Evolutionary conservation across 768 basidiomycete genomes (phyloP).

Genomic region (Hydnum rufescens): DNA sequence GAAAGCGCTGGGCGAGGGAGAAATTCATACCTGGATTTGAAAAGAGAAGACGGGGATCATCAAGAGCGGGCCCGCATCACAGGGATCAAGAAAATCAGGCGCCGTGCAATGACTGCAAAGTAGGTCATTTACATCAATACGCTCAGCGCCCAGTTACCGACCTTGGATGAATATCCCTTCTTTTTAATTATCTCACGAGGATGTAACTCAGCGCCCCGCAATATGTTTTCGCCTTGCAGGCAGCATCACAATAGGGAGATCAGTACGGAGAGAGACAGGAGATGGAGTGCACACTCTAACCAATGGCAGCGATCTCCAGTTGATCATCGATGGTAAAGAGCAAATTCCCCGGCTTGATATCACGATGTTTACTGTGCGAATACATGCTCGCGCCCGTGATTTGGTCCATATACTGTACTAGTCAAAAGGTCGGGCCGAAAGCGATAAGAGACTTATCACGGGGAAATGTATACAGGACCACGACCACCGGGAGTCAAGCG

Average conservation of each 20-base stretch:
- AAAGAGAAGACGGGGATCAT: too few species aligned
- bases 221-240: constrained; percentile 49
- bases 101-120: too few species aligned
- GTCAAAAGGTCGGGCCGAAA: neutral
- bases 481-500: too few species aligned
- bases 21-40: too few species aligned
- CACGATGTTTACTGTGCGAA: constrained; percentile 85
- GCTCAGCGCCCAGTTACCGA: constrained; percentile 30
- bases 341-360: constrained; percentile 97
- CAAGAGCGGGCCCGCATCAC: too few species aligned
- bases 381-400: constrained; percentile 94
- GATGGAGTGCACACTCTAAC: constrained; percentile 86
- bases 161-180: constrained; percentile 22
- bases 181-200: constrained; percentile 50
- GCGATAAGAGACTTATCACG: neutral
- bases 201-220: constrained; percentile 89
- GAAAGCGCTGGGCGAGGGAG: constrained; percentile 26
- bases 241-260: neutral
- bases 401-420: constrained; percentile 90
- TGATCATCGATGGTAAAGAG: constrained; percentile 89
- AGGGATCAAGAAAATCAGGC: too few species aligned
- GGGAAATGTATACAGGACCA: constrained; percentile 28
- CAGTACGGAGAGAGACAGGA: neutral
- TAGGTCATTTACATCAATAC: constrained; percentile 27
- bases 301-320: constrained; percentile 95